Evolutionary conservation across 2,329 filamentous ascomycete species (phyloP).

Genomic region (Penicillium sp.): DNA sequence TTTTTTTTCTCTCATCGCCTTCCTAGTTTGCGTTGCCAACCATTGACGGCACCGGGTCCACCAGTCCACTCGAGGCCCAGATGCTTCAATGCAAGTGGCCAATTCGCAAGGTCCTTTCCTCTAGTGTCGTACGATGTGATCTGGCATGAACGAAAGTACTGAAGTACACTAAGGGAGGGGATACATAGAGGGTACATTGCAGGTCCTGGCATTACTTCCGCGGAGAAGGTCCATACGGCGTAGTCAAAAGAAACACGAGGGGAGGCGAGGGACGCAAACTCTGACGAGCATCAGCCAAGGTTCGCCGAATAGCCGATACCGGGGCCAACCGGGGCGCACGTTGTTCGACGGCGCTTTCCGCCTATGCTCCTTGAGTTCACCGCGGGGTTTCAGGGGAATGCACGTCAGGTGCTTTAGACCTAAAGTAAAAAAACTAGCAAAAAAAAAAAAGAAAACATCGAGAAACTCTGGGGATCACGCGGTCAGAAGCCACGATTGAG

Average conservation of each 20-base stretch:
- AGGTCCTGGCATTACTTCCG: neutral
- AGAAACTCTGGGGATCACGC: neutral
- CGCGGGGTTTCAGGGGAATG: constrained; percentile 15
- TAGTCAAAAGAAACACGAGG: neutral
- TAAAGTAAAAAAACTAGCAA: neutral
- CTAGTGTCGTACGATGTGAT: constrained; percentile 8
- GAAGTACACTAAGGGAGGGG: neutral
- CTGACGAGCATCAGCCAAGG: neutral
- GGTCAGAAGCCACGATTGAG: neutral
- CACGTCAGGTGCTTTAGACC: neutral
- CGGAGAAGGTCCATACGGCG: constrained; percentile 1
- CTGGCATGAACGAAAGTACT: neutral
- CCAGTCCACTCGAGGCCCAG: constrained; percentile 2
- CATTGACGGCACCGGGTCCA: constrained; percentile 17
- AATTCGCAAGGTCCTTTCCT: constrained; percentile 6
- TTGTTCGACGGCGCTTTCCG: constrained; percentile 5
- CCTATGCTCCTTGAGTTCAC: constrained; percentile 17
- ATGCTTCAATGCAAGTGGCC: constrained; percentile 5
- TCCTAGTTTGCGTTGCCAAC: neutral
- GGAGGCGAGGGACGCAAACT: neutral
- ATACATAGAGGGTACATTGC: neutral
- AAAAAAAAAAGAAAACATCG: too few species aligned
- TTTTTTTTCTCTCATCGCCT: constrained; percentile 11
- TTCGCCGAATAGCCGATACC: constrained; percentile 18
- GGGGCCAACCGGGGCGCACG: constrained; percentile 5